phyloP scores from a whole-genome alignment of 805 yeast species.

The Starmerella ratchasimensis region DNA sequence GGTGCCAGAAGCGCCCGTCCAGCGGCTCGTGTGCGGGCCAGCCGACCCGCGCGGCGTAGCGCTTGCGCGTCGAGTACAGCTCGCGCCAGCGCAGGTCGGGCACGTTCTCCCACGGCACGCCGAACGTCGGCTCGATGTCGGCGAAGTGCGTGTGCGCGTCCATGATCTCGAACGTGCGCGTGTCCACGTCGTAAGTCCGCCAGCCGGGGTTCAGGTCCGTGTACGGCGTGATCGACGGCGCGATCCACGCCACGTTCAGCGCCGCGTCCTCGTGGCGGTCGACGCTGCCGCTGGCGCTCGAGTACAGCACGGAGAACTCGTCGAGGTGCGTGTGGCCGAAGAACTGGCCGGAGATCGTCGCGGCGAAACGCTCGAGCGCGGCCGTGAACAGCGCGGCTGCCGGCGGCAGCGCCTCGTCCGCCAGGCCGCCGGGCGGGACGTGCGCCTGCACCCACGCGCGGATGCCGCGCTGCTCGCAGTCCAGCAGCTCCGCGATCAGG shows the following conservation, averaged over 20 bases:
- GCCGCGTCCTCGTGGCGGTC: conserved; percentile 34
- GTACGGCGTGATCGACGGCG: conserved; percentile 53
- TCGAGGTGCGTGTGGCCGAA: conserved; percentile 62
- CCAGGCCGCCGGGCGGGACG: conserved; percentile 40
- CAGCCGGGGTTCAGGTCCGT: conserved; percentile 52
- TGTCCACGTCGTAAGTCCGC: conserved; percentile 58
- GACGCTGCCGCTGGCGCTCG: conserved; percentile 35
- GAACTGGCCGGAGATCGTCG: conserved; percentile 53
- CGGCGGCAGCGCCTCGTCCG: conserved; percentile 48
- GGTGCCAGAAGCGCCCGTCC: conserved; percentile 58
- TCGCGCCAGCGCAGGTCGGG: conserved; percentile 48
- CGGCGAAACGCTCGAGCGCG: conserved; percentile 50
- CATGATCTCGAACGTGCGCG: conserved; percentile 44
- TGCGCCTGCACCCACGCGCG: conserved; percentile 66
- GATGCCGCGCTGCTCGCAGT: conserved; percentile 42
- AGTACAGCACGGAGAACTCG: conserved; percentile 48
- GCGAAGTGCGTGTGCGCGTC: conserved; percentile 48
- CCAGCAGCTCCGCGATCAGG: conserved; percentile 47
- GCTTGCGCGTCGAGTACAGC: conserved; percentile 52
- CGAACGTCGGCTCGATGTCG: conserved; percentile 41
- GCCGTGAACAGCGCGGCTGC: conserved; percentile 43
- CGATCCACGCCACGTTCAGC: conserved; percentile 47
- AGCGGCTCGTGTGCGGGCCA: conserved; percentile 52
- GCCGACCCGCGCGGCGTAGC: conserved; percentile 32
- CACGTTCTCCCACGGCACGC: conserved; percentile 10